phyloP scores from a whole-genome alignment of 306 rosid species.

The Rubus idaeus region DNA sequence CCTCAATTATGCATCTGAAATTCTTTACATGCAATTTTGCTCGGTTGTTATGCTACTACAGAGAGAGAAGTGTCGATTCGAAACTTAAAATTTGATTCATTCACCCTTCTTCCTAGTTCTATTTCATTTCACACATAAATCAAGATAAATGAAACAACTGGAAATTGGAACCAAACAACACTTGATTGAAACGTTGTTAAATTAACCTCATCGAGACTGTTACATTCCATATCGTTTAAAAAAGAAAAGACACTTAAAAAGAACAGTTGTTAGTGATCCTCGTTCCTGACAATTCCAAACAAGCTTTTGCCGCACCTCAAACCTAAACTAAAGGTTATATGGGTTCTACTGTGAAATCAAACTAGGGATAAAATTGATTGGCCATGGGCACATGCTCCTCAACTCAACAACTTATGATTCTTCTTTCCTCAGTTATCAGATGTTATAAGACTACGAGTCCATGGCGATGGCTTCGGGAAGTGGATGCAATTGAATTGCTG shows the following conservation, averaged over 20 bases:
- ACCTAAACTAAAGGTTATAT: neutral
- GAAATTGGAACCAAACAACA: neutral
- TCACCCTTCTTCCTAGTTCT: neutral
- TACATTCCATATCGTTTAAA: neutral
- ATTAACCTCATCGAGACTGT: neutral
- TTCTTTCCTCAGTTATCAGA: conserved; percentile 4
- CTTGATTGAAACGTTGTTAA: neutral
- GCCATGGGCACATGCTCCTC: conserved; percentile 10
- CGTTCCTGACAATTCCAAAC: conserved; percentile 3
- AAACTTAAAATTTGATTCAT: neutral
- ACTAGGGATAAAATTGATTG: conserved; percentile 14
- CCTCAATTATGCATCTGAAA: no score
- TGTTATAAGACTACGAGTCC: conserved; percentile 63
- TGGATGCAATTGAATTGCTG: conserved; percentile 53
- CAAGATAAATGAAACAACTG: neutral
- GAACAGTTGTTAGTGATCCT: conserved; percentile 5
- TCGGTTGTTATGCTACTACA: neutral
- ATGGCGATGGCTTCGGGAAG: conserved; percentile 74
- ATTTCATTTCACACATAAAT: no score
- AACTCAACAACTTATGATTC: conserved; percentile 23
- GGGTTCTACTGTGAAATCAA: neutral
- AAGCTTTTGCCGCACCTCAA: neutral
- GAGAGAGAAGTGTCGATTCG: neutral
- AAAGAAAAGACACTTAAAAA: neutral
- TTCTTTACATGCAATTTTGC: no score